Base-by-base conservation (phyloP, 1,284 basidiomycete genomes). In the Xerocomus minutiporus region DNA sequence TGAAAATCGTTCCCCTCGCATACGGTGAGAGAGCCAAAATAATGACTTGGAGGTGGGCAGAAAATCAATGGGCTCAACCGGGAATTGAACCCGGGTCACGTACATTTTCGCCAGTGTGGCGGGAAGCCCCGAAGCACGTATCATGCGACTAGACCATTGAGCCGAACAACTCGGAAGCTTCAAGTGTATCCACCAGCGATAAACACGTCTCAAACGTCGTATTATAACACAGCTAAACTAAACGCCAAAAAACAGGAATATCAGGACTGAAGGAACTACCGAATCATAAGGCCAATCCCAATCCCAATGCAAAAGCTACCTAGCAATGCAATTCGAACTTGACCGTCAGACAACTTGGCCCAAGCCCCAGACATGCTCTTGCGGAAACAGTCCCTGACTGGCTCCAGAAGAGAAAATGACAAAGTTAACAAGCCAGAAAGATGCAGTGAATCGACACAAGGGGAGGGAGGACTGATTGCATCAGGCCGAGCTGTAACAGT, bases 81-180 rank as follows among this genome's bases (percentile, higher is more conserved):
- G 73, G 71, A 74, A 73, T 74, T 73, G 73, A 74, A 74, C 72
- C 74, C 73, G 72, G 72, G 71, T 72, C 72, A 71, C 72, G 63
- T 64, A 61, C 68, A 29, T 29, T 8, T 29, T 29, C 29, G 8
- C 29, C 29, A 29, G 29, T 29, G 29, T 29, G 29, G 29, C 9
- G 2, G 29, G 29, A 8, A 8, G 2, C 5, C 70, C 68, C 68
- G 71, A 70, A 72, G 68, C 64, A 66, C 64, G 71, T 70, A 70
- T 70, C 71, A 73, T 72, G 65, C 72, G 48, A 74, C 71, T 72
- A 74, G 72, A 73, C 71, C 72, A 72, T 73, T 72, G 66, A 64
- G 71, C 70, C 71, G 41, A 34, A 34, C 4, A 29, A 29, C 29
- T 29, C 1, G 29, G 20, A 20, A 20, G 20, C 20, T 20, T 20